These are phyloP conservation scores for Colletotrichum lentis DNA, from an alignment of 2,329 filamentous ascomycete genomes.

Conservation along the genomic window DNA sequence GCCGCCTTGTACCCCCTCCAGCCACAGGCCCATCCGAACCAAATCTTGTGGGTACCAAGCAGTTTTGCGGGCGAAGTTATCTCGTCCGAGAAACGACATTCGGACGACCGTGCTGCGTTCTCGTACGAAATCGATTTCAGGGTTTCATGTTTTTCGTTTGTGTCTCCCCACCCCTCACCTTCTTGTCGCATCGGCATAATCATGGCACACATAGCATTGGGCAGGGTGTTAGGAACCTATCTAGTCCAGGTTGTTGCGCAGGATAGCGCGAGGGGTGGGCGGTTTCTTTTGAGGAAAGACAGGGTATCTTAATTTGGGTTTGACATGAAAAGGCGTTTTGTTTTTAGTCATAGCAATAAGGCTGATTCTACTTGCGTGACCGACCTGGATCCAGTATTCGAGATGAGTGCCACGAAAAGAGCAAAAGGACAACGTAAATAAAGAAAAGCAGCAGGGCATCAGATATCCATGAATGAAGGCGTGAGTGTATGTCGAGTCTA, in stretches of 20 bases:
- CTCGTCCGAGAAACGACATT: background rate
- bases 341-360: no score
- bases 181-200: no score
- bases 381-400: no score
- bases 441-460: background rate
- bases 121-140: background rate
- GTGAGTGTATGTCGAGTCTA: constrained; percentile 39
- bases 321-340: background rate
- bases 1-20: no score
- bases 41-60: no score
- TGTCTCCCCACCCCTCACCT: background rate
- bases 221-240: background rate
- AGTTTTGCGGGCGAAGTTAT: background rate
- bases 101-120: background rate
- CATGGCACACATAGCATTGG: background rate
- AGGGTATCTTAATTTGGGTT: background rate
- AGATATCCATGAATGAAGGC: background rate
- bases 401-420: no score
- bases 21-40: background rate
- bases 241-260: background rate
- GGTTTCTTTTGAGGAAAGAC: background rate
- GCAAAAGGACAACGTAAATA: no score
- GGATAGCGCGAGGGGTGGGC: background rate
- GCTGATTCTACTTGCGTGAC: no score
- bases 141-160: background rate